Conservation (phyloP, 495 filamentous ascomycete species). For the Glutinoglossum americanum region DNA sequence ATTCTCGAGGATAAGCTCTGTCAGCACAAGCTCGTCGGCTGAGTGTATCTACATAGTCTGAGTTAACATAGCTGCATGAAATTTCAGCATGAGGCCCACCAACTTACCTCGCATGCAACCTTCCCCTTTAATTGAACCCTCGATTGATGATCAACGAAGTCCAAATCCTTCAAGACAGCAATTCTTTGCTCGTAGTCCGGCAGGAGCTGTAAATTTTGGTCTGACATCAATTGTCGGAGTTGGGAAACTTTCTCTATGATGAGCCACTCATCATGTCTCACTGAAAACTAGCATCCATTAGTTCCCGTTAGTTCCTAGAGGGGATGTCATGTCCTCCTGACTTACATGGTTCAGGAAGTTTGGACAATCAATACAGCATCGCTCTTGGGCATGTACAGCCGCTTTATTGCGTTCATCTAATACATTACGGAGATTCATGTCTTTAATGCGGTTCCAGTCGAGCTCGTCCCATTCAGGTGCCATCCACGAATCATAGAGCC, state of each 20-base stretch:
- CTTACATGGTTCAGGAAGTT: constrained; percentile 71
- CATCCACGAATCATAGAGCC: constrained; percentile 47
- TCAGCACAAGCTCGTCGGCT: constrained; percentile 90
- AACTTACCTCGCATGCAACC: constrained; percentile 67
- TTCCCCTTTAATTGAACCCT: constrained; percentile 91
- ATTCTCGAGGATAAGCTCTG: constrained; percentile 89
- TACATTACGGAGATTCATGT: constrained; percentile 50
- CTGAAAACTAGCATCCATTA: constrained; percentile 38
- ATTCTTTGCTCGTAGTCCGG: constrained; percentile 95
- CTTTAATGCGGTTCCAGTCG: constrained; percentile 60
- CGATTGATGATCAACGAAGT: constrained; percentile 65
- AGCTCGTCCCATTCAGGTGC: constrained; percentile 62
- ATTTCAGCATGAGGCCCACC: neutral
- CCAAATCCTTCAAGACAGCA: constrained; percentile 69
- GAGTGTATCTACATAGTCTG: constrained; percentile 48
- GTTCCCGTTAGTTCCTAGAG: constrained; percentile 9
- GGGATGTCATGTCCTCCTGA: constrained; percentile 2
- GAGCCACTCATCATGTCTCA: constrained; percentile 87
- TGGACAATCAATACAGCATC: constrained; percentile 41
- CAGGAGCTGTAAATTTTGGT: constrained; percentile 91
- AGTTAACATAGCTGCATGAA: neutral
- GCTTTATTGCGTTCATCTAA: constrained; percentile 43
- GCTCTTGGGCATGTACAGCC: constrained; percentile 32
- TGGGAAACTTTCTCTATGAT: constrained; percentile 77
- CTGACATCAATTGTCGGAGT: constrained; percentile 70